Evolutionary conservation across 306 rosid genomes (phyloP), one percentile per base, ranked within the genome.

Genomic region (Corylus americana): DNA sequence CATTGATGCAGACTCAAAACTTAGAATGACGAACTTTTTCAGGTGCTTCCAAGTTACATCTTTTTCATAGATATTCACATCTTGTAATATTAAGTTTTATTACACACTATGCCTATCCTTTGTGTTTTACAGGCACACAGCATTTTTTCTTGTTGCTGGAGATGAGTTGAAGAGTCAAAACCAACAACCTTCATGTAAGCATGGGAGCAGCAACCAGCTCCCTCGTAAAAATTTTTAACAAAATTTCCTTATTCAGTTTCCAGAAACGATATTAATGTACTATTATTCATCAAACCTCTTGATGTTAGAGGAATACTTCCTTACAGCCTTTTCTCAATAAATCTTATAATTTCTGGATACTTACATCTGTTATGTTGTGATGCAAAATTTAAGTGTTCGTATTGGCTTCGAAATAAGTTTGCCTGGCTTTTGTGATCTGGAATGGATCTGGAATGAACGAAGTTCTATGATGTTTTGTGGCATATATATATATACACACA

Each of bases 91-190:
- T 63, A 44, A 47, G 54, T 69, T 70, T 72, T 25, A 61, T 44
- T 31, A 18, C 12, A 47, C 4, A 25, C 27, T 4, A 39, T 16
- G 31, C 71, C 39, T 29, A 22, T 77, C 7, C 78, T 62, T 54
- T 68, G 55, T 75, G 11, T 78, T 72, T 75, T 77, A 80, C 82
- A 90, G 97, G 86, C 95, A 91, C 89, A 92, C 98, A 11, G 94
- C 97, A 44, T 92, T 88, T 81, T 92, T 95, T 84, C 90, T 95
- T 39, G 97, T 92, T 80, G 96, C 98, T 39, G 98, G 98, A 29
- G 83, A 91, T 80, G 86, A 89, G 71, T 76, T 82, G 76, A 91
- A 89, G 90, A 85, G 82, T 83, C 95, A 84, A 64, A 83, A 75
- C 83, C 79, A 74, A 63, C 88, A 75, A 66, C 29, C 78, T 39